Conservation (phyloP, 2,329 filamentous ascomycete genomes). For the Sporothrix mexicana region DNA sequence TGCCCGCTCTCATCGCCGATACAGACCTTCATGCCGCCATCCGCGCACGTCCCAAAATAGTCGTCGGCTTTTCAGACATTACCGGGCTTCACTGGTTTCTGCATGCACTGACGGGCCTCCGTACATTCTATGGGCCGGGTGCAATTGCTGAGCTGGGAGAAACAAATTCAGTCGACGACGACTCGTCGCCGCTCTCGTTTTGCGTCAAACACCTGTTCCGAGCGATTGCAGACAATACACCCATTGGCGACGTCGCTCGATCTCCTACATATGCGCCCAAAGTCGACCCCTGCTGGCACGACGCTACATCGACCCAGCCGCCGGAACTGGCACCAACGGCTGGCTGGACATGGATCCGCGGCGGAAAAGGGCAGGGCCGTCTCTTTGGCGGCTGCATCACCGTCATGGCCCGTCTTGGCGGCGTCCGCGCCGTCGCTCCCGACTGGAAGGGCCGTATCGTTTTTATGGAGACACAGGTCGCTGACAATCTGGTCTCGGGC, state of each 20-base stretch:
- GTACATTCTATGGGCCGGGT: slow-evolving; percentile 4
- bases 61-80: slow-evolving; percentile 2
- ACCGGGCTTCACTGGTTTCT: slow-evolving; percentile 5
- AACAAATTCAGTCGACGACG: neutral
- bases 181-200: neutral
- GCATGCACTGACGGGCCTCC: neutral
- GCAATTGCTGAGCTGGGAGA: neutral
- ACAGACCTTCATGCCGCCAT: neutral
- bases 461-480: slow-evolving; percentile 3
- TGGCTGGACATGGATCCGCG: neutral
- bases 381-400: slow-evolving; percentile 19
- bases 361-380: neutral
- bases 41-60: neutral
- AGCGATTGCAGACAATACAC: neutral
- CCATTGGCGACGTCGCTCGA: neutral
- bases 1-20: slow-evolving; percentile 6
- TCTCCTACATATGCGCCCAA: neutral
- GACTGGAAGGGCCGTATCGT: slow-evolving; percentile 20
- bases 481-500: neutral
- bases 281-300: neutral
- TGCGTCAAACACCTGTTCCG: slow-evolving; percentile 12
- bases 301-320: neutral
- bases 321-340: neutral
- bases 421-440: neutral
- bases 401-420: slow-evolving; percentile 9